phyloP scores from a whole-genome alignment of 2,329 filamentous ascomycete species.

The Cladosporium sp. region DNA sequence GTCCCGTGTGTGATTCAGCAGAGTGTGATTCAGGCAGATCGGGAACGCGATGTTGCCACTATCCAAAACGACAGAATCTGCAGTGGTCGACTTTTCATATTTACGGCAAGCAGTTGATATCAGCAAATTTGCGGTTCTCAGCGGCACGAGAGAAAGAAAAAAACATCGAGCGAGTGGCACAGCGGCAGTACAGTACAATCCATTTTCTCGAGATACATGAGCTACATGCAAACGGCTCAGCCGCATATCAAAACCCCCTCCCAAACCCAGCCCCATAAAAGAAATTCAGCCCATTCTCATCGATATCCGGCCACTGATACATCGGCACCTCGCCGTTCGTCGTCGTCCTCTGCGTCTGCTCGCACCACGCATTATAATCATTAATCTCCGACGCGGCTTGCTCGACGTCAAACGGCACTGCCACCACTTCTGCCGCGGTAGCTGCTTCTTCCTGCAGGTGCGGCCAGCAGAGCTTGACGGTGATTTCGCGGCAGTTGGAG shows the following conservation, averaged over 20 bases:
- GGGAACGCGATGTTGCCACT: too few species aligned
- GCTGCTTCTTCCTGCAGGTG: slow-evolving; percentile 9
- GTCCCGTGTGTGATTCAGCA: too few species aligned
- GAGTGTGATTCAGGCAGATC: too few species aligned
- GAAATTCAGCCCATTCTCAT: slow-evolving; percentile 19
- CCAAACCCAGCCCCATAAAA: slow-evolving; percentile 19
- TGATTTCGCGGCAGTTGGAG: slow-evolving; percentile 18
- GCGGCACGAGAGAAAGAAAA: not conserved
- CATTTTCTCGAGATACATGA: not conserved
- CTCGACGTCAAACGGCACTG: slow-evolving; percentile 1
- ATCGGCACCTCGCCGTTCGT: slow-evolving; percentile 10
- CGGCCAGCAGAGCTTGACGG: slow-evolving; percentile 15
- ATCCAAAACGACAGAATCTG: too few species aligned
- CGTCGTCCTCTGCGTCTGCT: slow-evolving; percentile 11
- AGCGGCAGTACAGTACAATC: not conserved
- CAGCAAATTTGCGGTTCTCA: not conserved
- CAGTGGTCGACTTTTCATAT: too few species aligned
- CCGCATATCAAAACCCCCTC: not conserved
- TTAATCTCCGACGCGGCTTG: slow-evolving; percentile 9
- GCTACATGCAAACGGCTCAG: not conserved
- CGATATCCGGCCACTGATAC: slow-evolving; percentile 17
- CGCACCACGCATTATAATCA: slow-evolving; percentile 18
- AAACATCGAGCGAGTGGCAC: not conserved
- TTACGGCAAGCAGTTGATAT: too few species aligned
- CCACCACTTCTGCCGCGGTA: too few species aligned